A percentile compares a stretch with the other conserved stretches of the same genome.
Conservation (phyloP, 148 eudicot genomes). For the Rhododendron mucronatum region DNA sequence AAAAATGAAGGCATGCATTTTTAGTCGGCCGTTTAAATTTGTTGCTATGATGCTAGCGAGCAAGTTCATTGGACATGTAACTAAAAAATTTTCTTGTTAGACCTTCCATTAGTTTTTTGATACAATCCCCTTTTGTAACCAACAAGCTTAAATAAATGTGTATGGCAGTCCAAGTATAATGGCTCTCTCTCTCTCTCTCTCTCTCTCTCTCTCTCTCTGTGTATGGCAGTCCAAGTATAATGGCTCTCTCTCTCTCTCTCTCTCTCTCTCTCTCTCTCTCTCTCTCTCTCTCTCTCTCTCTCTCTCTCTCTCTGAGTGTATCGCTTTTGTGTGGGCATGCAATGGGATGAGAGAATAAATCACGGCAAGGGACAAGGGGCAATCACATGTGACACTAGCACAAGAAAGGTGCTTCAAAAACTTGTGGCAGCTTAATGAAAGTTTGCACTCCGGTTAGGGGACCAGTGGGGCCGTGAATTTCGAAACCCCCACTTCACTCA, state of each 20-base stretch:
- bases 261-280: background rate
- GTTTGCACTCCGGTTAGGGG: conserved; percentile 44
- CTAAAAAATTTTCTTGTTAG: background rate
- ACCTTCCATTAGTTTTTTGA: background rate
- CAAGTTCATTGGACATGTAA: too few relatives aligned
- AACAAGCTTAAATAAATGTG: background rate
- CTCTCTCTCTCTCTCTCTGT: background rate
- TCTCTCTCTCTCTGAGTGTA: background rate
- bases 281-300: background rate
- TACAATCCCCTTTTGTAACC: background rate
- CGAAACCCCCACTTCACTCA: conserved; percentile 18
- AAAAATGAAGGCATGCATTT: too few relatives aligned
- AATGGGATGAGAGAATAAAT: conserved; percentile 19
- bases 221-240: background rate
- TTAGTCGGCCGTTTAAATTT: background rate
- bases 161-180: background rate
- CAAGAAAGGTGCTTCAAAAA: conserved; percentile 38
- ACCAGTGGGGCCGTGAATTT: conserved; percentile 39
- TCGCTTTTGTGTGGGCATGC: background rate
- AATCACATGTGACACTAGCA: conserved; percentile 29
- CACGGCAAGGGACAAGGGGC: conserved; percentile 1
- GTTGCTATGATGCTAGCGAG: too few relatives aligned
- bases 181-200: background rate
- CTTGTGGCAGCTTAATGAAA: conserved; percentile 38
- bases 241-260: background rate